These are phyloP conservation scores for Saturnispora mendoncae DNA, from an alignment of 805 yeast genomes.

Conservation along the genomic window DNA sequence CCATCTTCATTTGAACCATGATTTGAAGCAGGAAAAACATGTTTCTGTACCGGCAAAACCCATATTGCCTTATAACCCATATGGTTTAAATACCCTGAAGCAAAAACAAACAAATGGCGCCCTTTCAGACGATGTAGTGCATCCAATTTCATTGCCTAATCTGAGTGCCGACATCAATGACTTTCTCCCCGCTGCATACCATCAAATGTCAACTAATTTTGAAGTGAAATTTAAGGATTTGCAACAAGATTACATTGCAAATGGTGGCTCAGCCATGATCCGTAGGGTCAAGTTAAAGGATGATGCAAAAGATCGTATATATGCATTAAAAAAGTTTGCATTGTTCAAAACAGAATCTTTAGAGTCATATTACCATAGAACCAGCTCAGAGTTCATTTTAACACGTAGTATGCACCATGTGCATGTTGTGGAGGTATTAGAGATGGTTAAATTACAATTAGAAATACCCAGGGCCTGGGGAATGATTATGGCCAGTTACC, in stretches of 20 bases:
- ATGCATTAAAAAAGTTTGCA: conserved; percentile 59
- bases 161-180: conserved; percentile 62
- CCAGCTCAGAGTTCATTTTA: conserved; percentile 54
- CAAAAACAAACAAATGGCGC: background rate
- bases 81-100: conserved; percentile 38
- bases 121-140: background rate
- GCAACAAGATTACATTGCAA: conserved; percentile 40
- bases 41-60: background rate
- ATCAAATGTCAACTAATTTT: conserved; percentile 40
- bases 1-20: background rate
- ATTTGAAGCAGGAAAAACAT: conserved; percentile 5
- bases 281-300: conserved; percentile 34
- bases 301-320: conserved; percentile 31
- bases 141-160: conserved; percentile 31
- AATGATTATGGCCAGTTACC: conserved; percentile 54
- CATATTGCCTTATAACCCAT: conserved; percentile 53
- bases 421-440: conserved; percentile 51
- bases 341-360: conserved; percentile 38
- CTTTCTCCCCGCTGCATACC: conserved; percentile 45
- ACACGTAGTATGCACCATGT: conserved; percentile 45
- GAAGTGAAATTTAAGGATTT: conserved; percentile 46
- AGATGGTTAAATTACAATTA: conserved; percentile 49
- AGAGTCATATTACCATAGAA: conserved; percentile 55
- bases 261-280: conserved; percentile 67
- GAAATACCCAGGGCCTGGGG: conserved; percentile 69